A percentile compares a stretch with the other conserved stretches of the same genome.
Conservation (phyloP, 345 rosid genomes). For the Nephelium lappaceum region DNA sequence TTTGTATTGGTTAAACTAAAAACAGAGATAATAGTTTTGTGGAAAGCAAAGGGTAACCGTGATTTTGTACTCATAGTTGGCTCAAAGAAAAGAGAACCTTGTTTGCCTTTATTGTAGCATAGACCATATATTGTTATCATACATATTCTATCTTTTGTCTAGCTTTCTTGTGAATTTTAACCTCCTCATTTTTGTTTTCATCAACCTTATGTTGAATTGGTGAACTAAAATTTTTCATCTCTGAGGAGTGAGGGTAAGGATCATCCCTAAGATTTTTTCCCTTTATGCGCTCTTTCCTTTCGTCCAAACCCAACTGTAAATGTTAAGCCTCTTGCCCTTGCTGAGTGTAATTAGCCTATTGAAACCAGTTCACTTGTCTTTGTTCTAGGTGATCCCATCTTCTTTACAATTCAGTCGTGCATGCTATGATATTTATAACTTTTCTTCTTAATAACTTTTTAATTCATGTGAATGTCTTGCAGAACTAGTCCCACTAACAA, state of each 20-base stretch:
- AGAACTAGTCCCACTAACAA: background rate
- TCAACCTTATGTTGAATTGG: conserved; percentile 1
- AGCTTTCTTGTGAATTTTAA: background rate
- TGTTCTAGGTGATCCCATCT: background rate
- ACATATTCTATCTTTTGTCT: background rate
- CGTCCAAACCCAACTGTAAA: background rate
- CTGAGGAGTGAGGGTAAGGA: background rate
- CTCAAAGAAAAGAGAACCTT: background rate
- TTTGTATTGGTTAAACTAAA: too few species aligned
- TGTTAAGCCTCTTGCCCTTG: background rate
- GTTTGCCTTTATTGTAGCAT: conserved; percentile 5
- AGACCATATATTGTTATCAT: background rate
- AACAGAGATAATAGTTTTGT: too few species aligned
- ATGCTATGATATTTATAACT: background rate
- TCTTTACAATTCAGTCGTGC: background rate
- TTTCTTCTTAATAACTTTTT: background rate
- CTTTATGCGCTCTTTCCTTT: background rate
- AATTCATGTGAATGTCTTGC: background rate
- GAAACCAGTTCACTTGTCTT: background rate
- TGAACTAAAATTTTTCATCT: background rate
- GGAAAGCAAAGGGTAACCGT: too few species aligned
- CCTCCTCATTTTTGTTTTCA: background rate
- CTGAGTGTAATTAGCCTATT: background rate
- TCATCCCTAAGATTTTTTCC: background rate
- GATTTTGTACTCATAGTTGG: background rate